Percentiles rank a stretch among this genome's conserved stretches.
phyloP scores from a whole-genome alignment of 2,329 filamentous ascomycete genomes.

The Claviceps sp. region DNA sequence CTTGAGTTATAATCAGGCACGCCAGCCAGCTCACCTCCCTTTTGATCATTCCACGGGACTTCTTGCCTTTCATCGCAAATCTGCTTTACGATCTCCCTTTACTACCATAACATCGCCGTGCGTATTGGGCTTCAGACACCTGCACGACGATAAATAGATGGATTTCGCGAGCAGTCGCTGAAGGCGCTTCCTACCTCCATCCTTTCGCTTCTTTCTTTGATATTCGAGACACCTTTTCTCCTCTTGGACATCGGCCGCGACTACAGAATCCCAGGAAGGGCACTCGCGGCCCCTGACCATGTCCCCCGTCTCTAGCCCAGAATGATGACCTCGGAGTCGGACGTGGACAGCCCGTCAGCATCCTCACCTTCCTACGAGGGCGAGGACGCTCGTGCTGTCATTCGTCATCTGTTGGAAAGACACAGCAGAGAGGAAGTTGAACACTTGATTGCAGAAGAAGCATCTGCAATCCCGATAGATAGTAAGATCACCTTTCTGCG shows the following conservation, averaged over 20 bases:
- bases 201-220: background rate
- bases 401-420: slow-evolving; percentile 6
- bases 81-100: background rate
- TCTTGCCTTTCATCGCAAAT: background rate
- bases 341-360: slow-evolving; percentile 5
- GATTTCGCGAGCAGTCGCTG: background rate
- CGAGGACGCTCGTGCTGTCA: slow-evolving; percentile 3
- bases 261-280: background rate
- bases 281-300: slow-evolving; percentile 1
- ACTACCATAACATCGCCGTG: background rate
- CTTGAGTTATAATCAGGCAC: background rate
- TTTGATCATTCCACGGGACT: background rate
- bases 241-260: background rate
- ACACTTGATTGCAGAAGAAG: slow-evolving; percentile 7
- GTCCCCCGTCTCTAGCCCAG: slow-evolving; percentile 9
- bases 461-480: slow-evolving; percentile 1
- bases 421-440: slow-evolving; percentile 8
- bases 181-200: background rate
- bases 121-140: background rate
- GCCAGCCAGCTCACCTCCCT: background rate
- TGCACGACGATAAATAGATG: background rate
- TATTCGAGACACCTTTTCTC: no score
- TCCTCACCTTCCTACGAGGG: slow-evolving; percentile 3
- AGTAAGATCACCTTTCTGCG: background rate
- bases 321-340: slow-evolving; percentile 10